phyloP scores from a whole-genome alignment of 805 yeast genomes.

The Lachancea lanzarotensis region DNA sequence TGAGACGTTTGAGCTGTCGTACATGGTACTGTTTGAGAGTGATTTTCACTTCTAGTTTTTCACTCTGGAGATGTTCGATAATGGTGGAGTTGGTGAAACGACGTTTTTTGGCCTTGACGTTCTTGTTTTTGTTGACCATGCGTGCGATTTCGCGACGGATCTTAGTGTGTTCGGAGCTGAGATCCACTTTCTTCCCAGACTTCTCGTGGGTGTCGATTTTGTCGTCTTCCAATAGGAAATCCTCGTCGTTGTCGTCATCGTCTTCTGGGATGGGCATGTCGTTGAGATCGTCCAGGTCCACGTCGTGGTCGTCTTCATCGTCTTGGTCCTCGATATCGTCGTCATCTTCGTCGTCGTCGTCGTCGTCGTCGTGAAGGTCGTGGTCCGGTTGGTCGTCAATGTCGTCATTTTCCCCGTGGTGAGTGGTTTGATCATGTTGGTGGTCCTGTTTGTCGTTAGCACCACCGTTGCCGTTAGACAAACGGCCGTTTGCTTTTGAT shows the following conservation, averaged over 20 bases:
- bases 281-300: conserved; percentile 8
- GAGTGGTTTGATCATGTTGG: not conserved
- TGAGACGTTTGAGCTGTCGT: conserved; percentile 23
- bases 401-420: not conserved
- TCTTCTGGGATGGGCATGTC: conserved; percentile 13
- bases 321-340: not conserved
- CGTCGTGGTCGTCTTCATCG: conserved; percentile 3
- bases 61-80: conserved; percentile 20
- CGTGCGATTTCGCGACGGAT: conserved; percentile 27
- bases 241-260: conserved; percentile 21
- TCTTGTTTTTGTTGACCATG: conserved; percentile 26
- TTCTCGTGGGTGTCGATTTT: conserved; percentile 10
- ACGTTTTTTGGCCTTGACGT: conserved; percentile 28
- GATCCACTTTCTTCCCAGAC: conserved; percentile 16
- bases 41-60: conserved; percentile 21
- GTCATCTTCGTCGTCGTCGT: not conserved
- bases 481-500: not conserved
- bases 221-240: conserved; percentile 22
- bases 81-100: conserved; percentile 29
- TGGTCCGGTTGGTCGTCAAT: not conserved
- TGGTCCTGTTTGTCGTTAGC: no score
- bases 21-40: conserved; percentile 32
- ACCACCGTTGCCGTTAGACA: not conserved
- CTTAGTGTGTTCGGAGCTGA: conserved; percentile 23
- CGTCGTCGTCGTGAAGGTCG: not conserved